Evolutionary conservation across 108 stramenopile genomes (phyloP), one percentile per base, ranked within the genome.

Genomic region (Fistulifera pelliculosa): DNA sequence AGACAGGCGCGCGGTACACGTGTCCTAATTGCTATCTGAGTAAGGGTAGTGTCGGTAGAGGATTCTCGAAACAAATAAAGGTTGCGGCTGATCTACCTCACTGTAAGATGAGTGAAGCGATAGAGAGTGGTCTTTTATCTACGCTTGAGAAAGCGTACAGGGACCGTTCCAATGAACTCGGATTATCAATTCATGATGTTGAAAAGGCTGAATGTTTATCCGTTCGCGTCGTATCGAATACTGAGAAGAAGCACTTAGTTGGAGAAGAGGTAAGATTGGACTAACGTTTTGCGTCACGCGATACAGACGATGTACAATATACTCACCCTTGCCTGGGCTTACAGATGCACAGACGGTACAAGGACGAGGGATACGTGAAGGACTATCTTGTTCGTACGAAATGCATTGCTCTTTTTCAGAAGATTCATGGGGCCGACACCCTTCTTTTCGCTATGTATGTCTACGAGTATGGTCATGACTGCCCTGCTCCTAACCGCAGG

Each of bases 371-470:
- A 14, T 96, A 77, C 58, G 90, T 94, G 0, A 51, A 60, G n/a
- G 82, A 89, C 26, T 96, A 92, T 42, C 93, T 94, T 40, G 83
- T 86, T 25, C 70, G 81, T 12, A 70, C 87, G 22, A 96, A 96
- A 65, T 96, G 95, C 60, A 71, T 93, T 14, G 63, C 91, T 8
- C 60, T 98, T 0, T 98, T 98, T 69, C 94, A 98, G 64, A 81
- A 74, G 35, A 78, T 98, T 18, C 86, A 95, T 64, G 95, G 97
- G 7, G 92, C 94, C 0, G 97, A 98, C 66, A 89, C 95, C 1
- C 71, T 95, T 39, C 62, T 98, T 27, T 96, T 98, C 70, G 94
- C 84, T 3, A 91, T 98, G 90, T 98, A 96, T 61, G 88, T 96
- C 2, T 96, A 96, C 56, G 96, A 96, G 66, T 96, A 96, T 62